A percentile compares a stretch with the other conserved stretches of the same genome.
Evolutionary conservation across 73 alveolate genomes (phyloP).

Genomic region (Paramecium sexaurelia): DNA sequence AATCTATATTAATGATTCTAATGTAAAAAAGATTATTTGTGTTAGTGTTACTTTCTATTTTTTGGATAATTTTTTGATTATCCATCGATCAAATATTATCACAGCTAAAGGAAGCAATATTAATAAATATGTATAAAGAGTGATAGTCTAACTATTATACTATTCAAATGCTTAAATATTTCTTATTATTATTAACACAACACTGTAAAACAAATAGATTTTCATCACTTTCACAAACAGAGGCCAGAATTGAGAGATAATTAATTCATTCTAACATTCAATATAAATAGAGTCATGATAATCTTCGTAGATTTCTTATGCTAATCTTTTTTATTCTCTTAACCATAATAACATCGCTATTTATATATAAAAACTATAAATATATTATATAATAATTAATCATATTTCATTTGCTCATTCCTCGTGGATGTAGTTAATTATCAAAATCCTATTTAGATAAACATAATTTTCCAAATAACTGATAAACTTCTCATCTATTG

Average conservation of each 20-base stretch:
- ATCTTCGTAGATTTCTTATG: not conserved
- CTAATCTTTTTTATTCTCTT: not conserved
- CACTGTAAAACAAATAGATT: not conserved
- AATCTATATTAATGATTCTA: not conserved
- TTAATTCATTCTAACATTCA: not conserved
- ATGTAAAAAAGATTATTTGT: not conserved
- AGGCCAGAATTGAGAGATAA: not conserved
- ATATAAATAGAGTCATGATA: not conserved
- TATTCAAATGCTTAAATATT: not conserved
- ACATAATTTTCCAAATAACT: no score
- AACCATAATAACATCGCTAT: not conserved
- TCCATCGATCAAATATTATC: not conserved
- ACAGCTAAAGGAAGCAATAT: not conserved
- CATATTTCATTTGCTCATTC: no score
- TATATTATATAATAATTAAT: not conserved
- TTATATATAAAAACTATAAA: not conserved
- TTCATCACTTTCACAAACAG: not conserved
- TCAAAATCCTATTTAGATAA: no score
- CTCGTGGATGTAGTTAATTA: no score
- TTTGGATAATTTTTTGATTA: not conserved
- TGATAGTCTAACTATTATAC: not conserved
- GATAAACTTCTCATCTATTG: no score
- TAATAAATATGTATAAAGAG: not conserved
- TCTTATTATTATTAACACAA: not conserved
- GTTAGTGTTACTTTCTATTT: not conserved